Conservation (phyloP, 1,284 basidiomycete species). For the Vanrija humicola region DNA sequence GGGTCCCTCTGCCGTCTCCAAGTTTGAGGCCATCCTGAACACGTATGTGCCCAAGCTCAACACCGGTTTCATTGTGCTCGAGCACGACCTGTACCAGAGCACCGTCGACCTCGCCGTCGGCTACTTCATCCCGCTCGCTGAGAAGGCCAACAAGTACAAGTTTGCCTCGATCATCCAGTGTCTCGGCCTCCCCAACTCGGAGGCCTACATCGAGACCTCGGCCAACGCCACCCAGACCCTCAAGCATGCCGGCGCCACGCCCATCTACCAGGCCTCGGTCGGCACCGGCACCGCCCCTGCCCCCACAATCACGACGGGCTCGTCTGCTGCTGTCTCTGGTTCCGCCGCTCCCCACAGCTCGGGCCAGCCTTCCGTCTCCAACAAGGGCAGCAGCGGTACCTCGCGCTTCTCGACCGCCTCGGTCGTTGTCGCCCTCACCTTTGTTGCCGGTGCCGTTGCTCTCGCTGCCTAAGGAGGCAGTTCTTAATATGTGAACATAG, state of each 20-base stretch:
- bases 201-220: slow-evolving; percentile 50
- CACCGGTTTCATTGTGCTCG: slow-evolving; percentile 77
- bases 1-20: slow-evolving; percentile 57
- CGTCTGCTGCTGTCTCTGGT: neutral
- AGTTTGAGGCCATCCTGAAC: slow-evolving; percentile 50
- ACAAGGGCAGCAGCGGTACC: too few species aligned
- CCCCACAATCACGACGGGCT: slow-evolving; percentile 15
- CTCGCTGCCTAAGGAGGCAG: too few species aligned
- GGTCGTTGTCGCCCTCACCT: too few species aligned
- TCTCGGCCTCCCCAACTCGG: slow-evolving; percentile 51
- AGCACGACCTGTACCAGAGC: slow-evolving; percentile 80
- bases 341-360: neutral
- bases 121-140: slow-evolving; percentile 71
- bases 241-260: slow-evolving; percentile 25
- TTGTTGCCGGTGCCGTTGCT: too few species aligned
- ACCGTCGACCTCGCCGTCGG: slow-evolving; percentile 84
- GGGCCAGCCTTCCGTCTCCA: neutral
- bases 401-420: too few species aligned
- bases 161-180: slow-evolving; percentile 62
- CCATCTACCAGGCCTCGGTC: slow-evolving; percentile 32
- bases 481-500: too few species aligned
- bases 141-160: slow-evolving; percentile 56
- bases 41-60: slow-evolving; percentile 40
- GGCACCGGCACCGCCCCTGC: slow-evolving; percentile 32
- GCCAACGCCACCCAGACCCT: slow-evolving; percentile 38